These are phyloP conservation scores for Obelidium mucronatum DNA, from an alignment of 192 early-diverging fungal genomes.

Conservation along the genomic window DNA sequence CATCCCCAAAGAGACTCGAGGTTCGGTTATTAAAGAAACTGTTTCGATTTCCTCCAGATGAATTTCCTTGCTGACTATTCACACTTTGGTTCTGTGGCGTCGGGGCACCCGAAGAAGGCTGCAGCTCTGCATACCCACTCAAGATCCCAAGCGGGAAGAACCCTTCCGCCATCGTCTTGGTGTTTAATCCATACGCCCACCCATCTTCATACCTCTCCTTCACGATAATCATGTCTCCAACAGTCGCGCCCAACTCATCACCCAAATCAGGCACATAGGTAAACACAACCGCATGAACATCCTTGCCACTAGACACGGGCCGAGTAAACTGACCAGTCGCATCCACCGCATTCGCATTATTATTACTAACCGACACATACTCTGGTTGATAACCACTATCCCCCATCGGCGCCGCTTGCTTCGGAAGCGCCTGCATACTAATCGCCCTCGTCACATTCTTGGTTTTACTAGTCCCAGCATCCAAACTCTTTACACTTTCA, in stretches of 20 bases:
- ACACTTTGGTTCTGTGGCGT: background rate
- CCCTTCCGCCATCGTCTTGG: constrained; percentile 23
- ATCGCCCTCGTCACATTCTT: background rate
- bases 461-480: too few relatives aligned
- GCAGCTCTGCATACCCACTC: background rate
- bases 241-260: constrained; percentile 2
- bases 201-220: constrained; percentile 60
- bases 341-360: background rate
- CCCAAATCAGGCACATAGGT: background rate
- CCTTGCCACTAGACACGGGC: background rate
- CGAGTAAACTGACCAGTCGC: background rate
- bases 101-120: background rate
- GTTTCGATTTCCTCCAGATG: background rate
- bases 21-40: background rate
- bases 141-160: constrained; percentile 7
- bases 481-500: background rate
- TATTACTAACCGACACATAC: too few relatives aligned
- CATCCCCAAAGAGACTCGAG: background rate
- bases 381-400: too few relatives aligned
- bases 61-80: too few relatives aligned
- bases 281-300: constrained; percentile 1
- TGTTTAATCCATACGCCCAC: constrained; percentile 61
- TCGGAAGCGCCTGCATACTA: background rate
- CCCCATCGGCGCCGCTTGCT: background rate
- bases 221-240: constrained; percentile 52